Conservation (phyloP, 331 rosid genomes). For the Cydonia oblonga region DNA sequence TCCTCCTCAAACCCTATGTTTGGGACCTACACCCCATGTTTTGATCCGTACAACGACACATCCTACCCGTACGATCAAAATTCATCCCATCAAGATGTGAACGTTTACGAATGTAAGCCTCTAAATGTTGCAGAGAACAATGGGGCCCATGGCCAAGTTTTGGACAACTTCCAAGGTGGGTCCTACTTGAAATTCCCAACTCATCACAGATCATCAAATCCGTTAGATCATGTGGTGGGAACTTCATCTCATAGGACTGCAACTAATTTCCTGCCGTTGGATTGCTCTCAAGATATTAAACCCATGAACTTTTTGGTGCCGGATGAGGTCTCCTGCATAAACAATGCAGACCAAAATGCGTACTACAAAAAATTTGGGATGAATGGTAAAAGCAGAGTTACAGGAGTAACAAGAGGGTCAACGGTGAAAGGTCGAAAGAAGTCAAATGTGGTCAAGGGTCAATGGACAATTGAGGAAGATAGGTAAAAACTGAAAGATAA, state of each 20-base stretch:
- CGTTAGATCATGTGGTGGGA: slow-evolving; percentile 21
- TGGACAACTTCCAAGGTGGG: slow-evolving; percentile 46
- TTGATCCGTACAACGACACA: slow-evolving; percentile 26
- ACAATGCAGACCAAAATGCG: slow-evolving; percentile 21
- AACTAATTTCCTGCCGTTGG: slow-evolving; percentile 22
- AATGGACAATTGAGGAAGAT: slow-evolving; percentile 83
- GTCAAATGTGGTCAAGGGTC: slow-evolving; percentile 62
- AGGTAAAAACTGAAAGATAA: slow-evolving; percentile 30
- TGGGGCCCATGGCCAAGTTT: slow-evolving; percentile 31
- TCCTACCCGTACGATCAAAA: slow-evolving; percentile 19
- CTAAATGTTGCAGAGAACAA: slow-evolving; percentile 16
- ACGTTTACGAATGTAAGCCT: slow-evolving; percentile 37
- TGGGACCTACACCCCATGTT: slow-evolving; percentile 30
- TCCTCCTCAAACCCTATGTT: slow-evolving; percentile 37
- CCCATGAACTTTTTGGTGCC: slow-evolving; percentile 41
- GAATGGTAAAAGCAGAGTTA: slow-evolving; percentile 17
- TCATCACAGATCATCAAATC: slow-evolving; percentile 14
- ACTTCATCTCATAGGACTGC: slow-evolving; percentile 12
- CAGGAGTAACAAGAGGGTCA: slow-evolving; percentile 26
- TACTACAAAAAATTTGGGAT: slow-evolving; percentile 25
- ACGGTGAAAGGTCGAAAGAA: slow-evolving; percentile 46
- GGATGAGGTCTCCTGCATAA: slow-evolving; percentile 60
- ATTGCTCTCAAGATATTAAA: slow-evolving; percentile 17
- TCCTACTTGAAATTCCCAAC: slow-evolving; percentile 24
- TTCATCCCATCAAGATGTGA: slow-evolving; percentile 20